Evolutionary conservation across 1,284 basidiomycete genomes (phyloP).

Genomic region (Boletus mariae): DNA sequence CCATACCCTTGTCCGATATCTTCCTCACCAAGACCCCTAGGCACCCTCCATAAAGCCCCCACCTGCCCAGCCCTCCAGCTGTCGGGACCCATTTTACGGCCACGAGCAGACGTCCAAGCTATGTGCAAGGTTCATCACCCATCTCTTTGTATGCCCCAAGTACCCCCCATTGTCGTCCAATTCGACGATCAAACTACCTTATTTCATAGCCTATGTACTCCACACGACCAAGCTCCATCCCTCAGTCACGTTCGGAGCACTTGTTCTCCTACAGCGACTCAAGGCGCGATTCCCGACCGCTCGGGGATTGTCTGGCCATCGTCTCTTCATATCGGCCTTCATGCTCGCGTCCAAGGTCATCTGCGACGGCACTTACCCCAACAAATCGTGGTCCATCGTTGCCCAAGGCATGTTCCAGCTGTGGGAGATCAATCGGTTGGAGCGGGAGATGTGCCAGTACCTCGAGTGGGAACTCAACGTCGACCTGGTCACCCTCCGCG

Average conservation of each 20-base stretch:
- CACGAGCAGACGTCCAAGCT: too few relatives aligned
- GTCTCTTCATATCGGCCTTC: constrained; percentile 84
- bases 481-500: constrained; percentile 56
- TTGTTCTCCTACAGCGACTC: constrained; percentile 81
- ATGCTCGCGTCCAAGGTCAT: constrained; percentile 93
- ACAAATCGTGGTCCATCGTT: constrained; percentile 90
- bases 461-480: constrained; percentile 88
- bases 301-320: constrained; percentile 86
- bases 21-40: too few relatives aligned
- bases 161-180: too few relatives aligned
- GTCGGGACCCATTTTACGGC: too few relatives aligned
- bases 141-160: too few relatives aligned
- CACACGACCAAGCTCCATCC: constrained; percentile 83
- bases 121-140: too few relatives aligned
- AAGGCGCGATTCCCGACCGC: constrained; percentile 94
- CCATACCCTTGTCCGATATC: too few relatives aligned
- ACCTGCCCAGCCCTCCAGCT: too few relatives aligned
- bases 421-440: constrained; percentile 95
- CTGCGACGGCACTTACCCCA: constrained; percentile 94
- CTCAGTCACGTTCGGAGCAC: constrained; percentile 81
- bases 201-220: constrained; percentile 32
- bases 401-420: constrained; percentile 89
- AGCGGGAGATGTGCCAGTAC: constrained; percentile 90
- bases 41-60: too few relatives aligned
- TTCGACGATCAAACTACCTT: too few relatives aligned